Evolutionary conservation across 23 red algal genomes (phyloP), one percentile per base, ranked within the genome.

Genomic region (Gracilaria gracilis): DNA sequence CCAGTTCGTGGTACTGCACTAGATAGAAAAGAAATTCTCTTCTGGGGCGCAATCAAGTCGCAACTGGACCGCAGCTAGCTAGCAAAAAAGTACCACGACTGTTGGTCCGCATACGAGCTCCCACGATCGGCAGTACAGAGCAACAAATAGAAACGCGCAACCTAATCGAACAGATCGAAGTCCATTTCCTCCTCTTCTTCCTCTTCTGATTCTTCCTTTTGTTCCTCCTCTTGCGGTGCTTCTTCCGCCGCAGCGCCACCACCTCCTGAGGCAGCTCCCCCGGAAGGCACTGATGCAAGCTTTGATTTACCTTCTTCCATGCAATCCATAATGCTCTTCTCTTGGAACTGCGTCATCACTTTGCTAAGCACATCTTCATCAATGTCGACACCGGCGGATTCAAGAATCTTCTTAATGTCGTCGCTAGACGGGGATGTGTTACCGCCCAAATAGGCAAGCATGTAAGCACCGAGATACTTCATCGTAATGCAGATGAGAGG

Each of bases 391-490:
- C 95, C 95, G 19, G 88, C 95, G 9, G 89, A 85, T 48, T 77
- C 85, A 38, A 97, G 87, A 74, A 97, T 93, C 67, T 89, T 91
- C 90, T 97, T 94, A 15, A 97, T 64, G 78, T 97, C 95, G 39
- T 91, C 91, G n/a, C 51, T 62, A 34, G 78, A 80, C 19, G 95
- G 95, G 33, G 74, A 84, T 38, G 53, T 13, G 64, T 96, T 96
- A 61, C 95, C 92, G 82, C 89, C 88, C 27, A 97, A 50, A 16
- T 70, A 42, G 24, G 95, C 95, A 35, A 97, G 87, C 84, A 97
- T 94, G 88, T 91, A 97, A 8, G 95, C 95, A 62, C 91, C 88
- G 23, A 97, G 76, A 57, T 97, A 97, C 83, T 97, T 97, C 95
- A 97, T 97, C 59, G 55, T 16, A 13, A 24, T 23, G 57, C 19